A percentile compares a stretch with the other conserved stretches of the same genome.
phyloP scores from a whole-genome alignment of 805 yeast species.

The Teunomyces panamensis region DNA sequence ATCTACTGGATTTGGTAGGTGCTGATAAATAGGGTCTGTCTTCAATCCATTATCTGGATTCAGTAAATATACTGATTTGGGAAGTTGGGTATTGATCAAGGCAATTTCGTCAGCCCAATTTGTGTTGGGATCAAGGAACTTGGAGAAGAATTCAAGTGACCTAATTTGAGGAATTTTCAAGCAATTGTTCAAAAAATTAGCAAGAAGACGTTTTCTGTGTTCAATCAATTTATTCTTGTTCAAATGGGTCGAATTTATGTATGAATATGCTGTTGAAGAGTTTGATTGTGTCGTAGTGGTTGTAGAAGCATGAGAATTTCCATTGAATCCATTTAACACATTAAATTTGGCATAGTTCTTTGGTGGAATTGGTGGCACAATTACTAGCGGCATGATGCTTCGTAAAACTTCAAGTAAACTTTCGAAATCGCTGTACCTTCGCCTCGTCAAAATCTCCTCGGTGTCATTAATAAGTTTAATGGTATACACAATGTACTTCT shows the following conservation, averaged over 20 bases:
- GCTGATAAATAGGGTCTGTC: conserved; percentile 31
- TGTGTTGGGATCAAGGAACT: conserved; percentile 82
- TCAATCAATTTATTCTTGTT: conserved; percentile 37
- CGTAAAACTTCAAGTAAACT: conserved; percentile 68
- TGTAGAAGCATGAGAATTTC: background rate
- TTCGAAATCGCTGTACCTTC: conserved; percentile 88
- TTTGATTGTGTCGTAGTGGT: background rate
- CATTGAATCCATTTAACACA: conserved; percentile 28
- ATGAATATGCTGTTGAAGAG: conserved; percentile 16
- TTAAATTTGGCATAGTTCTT: conserved; percentile 39
- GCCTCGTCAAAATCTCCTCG: conserved; percentile 56
- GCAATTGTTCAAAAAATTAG: conserved; percentile 78
- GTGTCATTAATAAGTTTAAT: conserved; percentile 54
- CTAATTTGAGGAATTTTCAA: conserved; percentile 52
- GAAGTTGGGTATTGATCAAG: conserved; percentile 36
- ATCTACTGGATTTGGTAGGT: conserved; percentile 32
- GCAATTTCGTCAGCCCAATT: conserved; percentile 71
- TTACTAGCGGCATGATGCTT: conserved; percentile 71
- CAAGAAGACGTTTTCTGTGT: conserved; percentile 55
- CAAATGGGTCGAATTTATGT: conserved; percentile 41
- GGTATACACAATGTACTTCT: conserved; percentile 74
- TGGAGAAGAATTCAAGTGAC: conserved; percentile 60
- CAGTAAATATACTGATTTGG: conserved; percentile 39
- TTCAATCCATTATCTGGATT: conserved; percentile 44
- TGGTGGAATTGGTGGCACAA: conserved; percentile 90